Evolutionary conservation across 768 basidiomycete species (phyloP), one percentile per base, ranked within the genome.

Genomic region (Pisolithus sp.): DNA sequence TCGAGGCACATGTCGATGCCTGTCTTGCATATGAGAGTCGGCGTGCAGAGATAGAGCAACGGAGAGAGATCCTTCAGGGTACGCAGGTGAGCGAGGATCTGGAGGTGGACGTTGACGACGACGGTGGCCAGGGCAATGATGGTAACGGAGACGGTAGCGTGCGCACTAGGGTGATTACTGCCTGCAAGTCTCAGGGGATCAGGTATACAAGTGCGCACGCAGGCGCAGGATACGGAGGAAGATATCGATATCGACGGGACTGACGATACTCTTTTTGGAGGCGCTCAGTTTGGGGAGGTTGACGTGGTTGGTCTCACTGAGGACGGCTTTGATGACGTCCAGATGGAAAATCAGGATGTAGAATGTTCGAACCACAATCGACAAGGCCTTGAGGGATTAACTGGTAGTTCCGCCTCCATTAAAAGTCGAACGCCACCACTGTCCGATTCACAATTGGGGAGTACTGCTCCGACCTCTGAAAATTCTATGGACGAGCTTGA

Each of bases 191-290:
- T 68, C 52, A 64, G 67, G 58, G 87, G 86, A 12, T 78, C 80
- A 7, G 89, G 89, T n/a, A 88, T 90, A 62, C 75, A 80, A 52
- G 75, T 81, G 8, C 81, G 85, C 38, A 70, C 68, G 23, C 64
- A 73, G n/a, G 72, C 76, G 17, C 70, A 75, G 53, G 87, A 89
- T 53, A 76, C 86, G 2, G 89, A 92, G 28, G 88, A 86, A 17
- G 89, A 89, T 43, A 73, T 91, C 9, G 89, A 92, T 52, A 72
- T 90, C 9, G 89, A 89, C 51, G 88, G 89, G 3, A 86, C 86
- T 50, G 88, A 89, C 61, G 75, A 81, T 50, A 76, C 62, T 3
- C 59, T 76, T 1, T 92, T 81, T 59, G 89, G 89, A 1, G 77
- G 78, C 17, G 74, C 77, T 0, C 89, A 92, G 61, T 92, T 92